Evolutionary conservation across 1,284 basidiomycete genomes (phyloP).

Genomic region (Hortiboletus rubellus): DNA sequence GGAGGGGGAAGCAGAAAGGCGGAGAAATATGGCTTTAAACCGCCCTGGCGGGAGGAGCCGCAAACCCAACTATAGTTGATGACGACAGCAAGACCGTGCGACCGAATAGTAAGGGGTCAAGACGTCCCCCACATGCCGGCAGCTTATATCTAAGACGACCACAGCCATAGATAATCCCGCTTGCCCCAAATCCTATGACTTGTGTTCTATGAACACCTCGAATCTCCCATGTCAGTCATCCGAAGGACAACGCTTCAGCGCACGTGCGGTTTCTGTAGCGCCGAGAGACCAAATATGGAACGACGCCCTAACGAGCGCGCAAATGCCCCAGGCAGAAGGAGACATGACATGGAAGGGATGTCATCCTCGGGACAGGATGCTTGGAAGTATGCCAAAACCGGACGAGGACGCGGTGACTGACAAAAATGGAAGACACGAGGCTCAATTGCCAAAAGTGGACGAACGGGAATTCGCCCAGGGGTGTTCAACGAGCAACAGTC

Average conservation of each 20-base stretch:
- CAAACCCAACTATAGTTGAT: neutral
- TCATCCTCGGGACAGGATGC: neutral
- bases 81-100: neutral
- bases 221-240: neutral
- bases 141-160: neutral
- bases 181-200: neutral
- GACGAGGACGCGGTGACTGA: neutral
- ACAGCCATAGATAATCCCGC: neutral
- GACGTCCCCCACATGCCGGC: neutral
- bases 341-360: neutral
- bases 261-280: neutral
- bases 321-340: neutral
- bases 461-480: neutral
- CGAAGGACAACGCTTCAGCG: neutral
- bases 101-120: neutral
- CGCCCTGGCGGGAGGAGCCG: neutral
- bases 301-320: neutral
- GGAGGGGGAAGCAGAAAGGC: neutral
- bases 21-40: neutral
- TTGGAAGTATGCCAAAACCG: neutral
- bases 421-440: slow-evolving; percentile 5
- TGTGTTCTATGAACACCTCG: neutral
- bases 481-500: neutral
- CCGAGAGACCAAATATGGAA: neutral
- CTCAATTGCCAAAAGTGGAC: neutral